Evolutionary conservation across 2,329 filamentous ascomycete species (phyloP), one percentile per base, ranked within the genome.

Genomic region (Botrytis paeoniae): DNA sequence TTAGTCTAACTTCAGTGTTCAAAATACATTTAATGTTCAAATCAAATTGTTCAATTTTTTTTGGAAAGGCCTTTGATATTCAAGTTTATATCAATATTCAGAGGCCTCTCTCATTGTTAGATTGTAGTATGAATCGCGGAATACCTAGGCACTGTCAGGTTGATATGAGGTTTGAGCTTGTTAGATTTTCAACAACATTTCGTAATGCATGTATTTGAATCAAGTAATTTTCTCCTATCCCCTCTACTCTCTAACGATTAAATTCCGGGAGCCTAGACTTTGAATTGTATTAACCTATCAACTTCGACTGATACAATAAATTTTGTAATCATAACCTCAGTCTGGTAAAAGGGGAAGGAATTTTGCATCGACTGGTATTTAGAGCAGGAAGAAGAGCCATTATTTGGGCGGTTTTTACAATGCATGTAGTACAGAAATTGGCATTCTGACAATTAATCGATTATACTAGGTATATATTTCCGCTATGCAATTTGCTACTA

Each of bases 291-390:
- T 14, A 5, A n/a, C 7, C 5, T 5, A 51, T 51, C 0, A 14
- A 51, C 10, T 2, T 16, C 25, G 1, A 14, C 48, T 1, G 25
- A 51, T 51, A 51, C 1, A n/a, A 14, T 6, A 4, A 0, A 51
- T 6, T 14, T 51, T 12, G 3, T n/a, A 9, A 51, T 51, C 2
- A 14, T 1, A 1, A 54, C 3, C 12, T 54, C 25, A n/a, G 12
- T 54, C 48, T 54, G 25, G 5, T 16, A 12, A 54, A 54, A 12
- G 2, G 48, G 14, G 10, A 54, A 54, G 48, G 5, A 48, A 48
- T 25, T 1, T 25, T 10, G 0, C 22, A 54, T 16, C 14, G 12
- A 54, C 12, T n/a, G 48, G 12, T n/a, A n/a, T 6, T 0, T 14
- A 14, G 3, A n/a, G 0, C 25, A 16, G 12, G 12, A 16, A 54